A percentile compares a stretch with the other conserved stretches of the same genome.
Evolutionary conservation across 805 yeast species (phyloP).

Genomic region (Suhomyces sp.): DNA sequence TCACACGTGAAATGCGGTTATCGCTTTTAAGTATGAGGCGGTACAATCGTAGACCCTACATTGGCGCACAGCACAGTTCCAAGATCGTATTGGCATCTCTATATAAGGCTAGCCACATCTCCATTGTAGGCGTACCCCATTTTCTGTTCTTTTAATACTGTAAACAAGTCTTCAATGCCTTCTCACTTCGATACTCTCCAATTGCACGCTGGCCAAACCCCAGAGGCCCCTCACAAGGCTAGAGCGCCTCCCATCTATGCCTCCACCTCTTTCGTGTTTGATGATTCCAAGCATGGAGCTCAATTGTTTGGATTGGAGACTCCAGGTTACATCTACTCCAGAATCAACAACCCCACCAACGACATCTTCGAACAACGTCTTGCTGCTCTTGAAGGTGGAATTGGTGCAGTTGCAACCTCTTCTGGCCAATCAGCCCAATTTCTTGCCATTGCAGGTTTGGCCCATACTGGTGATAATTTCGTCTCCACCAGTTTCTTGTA

Average conservation of each 20-base stretch:
- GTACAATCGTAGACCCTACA: no score
- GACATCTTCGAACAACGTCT: constrained; percentile 89
- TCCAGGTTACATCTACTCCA: constrained; percentile 83
- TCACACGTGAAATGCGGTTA: no score
- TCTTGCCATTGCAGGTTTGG: constrained; percentile 76
- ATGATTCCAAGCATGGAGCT: constrained; percentile 89
- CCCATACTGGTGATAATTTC: constrained; percentile 87
- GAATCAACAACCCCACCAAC: constrained; percentile 90
- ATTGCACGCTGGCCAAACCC: constrained; percentile 90
- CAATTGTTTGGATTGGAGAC: constrained; percentile 81
- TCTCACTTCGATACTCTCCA: constrained; percentile 87
- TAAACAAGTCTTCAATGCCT: no score
- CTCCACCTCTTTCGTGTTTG: constrained; percentile 83
- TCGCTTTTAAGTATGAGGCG: no score
- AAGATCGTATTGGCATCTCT: no score
- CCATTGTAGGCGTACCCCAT: no score
- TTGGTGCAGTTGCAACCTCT: constrained; percentile 82
- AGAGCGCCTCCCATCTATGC: constrained; percentile 95
- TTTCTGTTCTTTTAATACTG: no score
- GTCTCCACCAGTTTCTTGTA: constrained; percentile 83
- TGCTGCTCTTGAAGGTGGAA: constrained; percentile 91
- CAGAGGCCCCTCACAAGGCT: constrained; percentile 63
- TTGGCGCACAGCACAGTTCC: no score
- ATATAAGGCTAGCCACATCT: no score
- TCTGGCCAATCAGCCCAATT: constrained; percentile 99